Evolutionary conservation across 2,329 filamentous ascomycete species (phyloP).

Genomic region (Fusarium sp.): DNA sequence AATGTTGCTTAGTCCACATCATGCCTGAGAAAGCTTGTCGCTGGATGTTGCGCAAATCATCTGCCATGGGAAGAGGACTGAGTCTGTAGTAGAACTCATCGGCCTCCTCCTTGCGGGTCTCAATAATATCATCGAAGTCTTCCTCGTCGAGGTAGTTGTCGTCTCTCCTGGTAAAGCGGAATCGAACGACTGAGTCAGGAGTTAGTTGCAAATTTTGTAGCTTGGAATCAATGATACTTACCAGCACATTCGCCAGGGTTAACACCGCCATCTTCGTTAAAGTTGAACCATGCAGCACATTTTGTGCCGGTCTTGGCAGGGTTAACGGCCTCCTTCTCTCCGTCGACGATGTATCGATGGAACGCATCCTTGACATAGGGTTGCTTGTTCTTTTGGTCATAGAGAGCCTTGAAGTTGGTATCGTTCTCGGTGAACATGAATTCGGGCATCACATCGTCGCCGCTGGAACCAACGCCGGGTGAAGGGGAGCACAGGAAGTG

Average conservation of each 20-base stretch:
- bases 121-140: conserved; percentile 88
- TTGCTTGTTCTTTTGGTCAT: conserved; percentile 78
- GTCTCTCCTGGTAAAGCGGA: conserved; percentile 80
- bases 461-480: conserved; percentile 79
- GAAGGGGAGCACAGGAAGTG: conserved; percentile 89
- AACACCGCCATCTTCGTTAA: conserved; percentile 89
- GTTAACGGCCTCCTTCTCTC: conserved; percentile 82
- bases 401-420: conserved; percentile 82
- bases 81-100: conserved; percentile 96
- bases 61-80: conserved; percentile 90
- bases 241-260: conserved; percentile 90
- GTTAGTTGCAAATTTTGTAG: neutral
- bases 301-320: conserved; percentile 85
- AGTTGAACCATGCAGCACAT: conserved; percentile 88
- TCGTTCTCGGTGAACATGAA: conserved; percentile 96
- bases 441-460: conserved; percentile 84
- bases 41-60: conserved; percentile 94
- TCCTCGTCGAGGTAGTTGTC: conserved; percentile 90
- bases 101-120: conserved; percentile 85
- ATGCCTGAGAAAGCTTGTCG: conserved; percentile 93
- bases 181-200: conserved; percentile 75
- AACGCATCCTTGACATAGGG: conserved; percentile 96
- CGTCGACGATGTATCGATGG: conserved; percentile 84
- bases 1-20: conserved; percentile 99
- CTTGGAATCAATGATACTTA: conserved; percentile 55